These are phyloP conservation scores for Ampelomyces quisqualis DNA, from an alignment of 2,329 filamentous ascomycete genomes.

Conservation along the genomic window DNA sequence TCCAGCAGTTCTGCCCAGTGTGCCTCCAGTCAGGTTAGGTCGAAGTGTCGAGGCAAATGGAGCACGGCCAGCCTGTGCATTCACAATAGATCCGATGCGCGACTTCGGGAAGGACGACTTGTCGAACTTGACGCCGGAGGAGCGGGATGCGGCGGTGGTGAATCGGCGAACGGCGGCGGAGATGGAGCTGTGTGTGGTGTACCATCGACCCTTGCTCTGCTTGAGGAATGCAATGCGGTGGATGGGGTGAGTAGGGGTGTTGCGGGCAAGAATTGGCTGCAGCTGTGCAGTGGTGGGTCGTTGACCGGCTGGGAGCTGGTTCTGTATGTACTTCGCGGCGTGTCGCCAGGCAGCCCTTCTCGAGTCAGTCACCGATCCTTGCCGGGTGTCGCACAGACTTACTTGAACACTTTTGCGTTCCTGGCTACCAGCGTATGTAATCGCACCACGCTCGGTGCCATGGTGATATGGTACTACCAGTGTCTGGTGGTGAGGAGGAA, in stretches of 20 bases:
- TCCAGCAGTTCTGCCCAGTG: slow-evolving; percentile 78
- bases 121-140: slow-evolving; percentile 49
- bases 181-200: slow-evolving; percentile 57
- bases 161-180: slow-evolving; percentile 53
- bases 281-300: slow-evolving; percentile 52
- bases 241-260: slow-evolving; percentile 58
- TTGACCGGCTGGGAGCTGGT: slow-evolving; percentile 46
- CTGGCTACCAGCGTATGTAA: slow-evolving; percentile 45
- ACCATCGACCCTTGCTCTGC: slow-evolving; percentile 64
- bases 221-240: slow-evolving; percentile 63
- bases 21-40: slow-evolving; percentile 87
- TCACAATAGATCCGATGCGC: slow-evolving; percentile 57
- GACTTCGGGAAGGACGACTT: slow-evolving; percentile 58
- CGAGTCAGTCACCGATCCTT: slow-evolving; percentile 16
- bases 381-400: slow-evolving; percentile 12
- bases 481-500: slow-evolving; percentile 8
- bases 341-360: slow-evolving; percentile 52
- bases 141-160: slow-evolving; percentile 49
- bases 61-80: slow-evolving; percentile 68
- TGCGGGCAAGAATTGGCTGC: slow-evolving; percentile 61
- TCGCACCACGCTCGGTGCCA: slow-evolving; percentile 44
- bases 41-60: slow-evolving; percentile 88
- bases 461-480: slow-evolving; percentile 29
- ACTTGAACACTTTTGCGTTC: slow-evolving; percentile 47
- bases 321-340: slow-evolving; percentile 49